A percentile compares a stretch with the other conserved stretches of the same genome.
Evolutionary conservation across 345 rosid genomes (phyloP).

Genomic region (Mangifera indica): DNA sequence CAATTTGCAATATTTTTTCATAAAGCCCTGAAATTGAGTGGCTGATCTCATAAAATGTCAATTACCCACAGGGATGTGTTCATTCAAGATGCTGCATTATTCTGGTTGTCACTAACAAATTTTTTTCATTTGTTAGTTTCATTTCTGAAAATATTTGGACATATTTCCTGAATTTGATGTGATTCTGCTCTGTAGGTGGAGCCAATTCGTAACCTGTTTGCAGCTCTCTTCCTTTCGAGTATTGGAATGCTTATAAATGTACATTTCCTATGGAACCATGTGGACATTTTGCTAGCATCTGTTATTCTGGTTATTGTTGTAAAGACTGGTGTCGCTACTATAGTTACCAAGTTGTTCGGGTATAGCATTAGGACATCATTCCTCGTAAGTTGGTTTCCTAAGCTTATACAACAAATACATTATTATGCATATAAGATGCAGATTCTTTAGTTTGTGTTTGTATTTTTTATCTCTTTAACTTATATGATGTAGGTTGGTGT

Average conservation of each 20-base stretch:
- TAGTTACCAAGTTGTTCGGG: slow-evolving; percentile 72
- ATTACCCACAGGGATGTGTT: neutral
- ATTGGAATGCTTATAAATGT: slow-evolving; percentile 98
- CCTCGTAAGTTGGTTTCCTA: slow-evolving; percentile 57
- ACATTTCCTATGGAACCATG: slow-evolving; percentile 97
- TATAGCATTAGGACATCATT: slow-evolving; percentile 82
- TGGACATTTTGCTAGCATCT: slow-evolving; percentile 93
- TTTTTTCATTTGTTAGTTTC: neutral
- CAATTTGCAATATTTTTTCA: too few species aligned
- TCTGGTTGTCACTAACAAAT: neutral
- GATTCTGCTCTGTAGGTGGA: slow-evolving; percentile 64
- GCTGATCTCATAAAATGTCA: neutral
- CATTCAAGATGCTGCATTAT: neutral
- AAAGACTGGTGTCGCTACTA: slow-evolving; percentile 76
- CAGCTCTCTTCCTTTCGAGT: slow-evolving; percentile 96
- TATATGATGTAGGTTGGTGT: slow-evolving; percentile 64
- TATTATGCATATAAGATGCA: neutral
- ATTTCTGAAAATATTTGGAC: neutral
- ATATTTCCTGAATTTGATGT: neutral
- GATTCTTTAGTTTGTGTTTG: neutral
- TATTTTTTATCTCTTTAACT: neutral
- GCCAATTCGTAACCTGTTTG: slow-evolving; percentile 92
- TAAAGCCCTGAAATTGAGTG: neutral
- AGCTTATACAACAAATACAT: slow-evolving; percentile 12
- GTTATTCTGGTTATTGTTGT: slow-evolving; percentile 88